Evolutionary conservation across 345 rosid species (phyloP), one percentile per base, ranked within the genome.

Genomic region (Rhodamnia rubescens): DNA sequence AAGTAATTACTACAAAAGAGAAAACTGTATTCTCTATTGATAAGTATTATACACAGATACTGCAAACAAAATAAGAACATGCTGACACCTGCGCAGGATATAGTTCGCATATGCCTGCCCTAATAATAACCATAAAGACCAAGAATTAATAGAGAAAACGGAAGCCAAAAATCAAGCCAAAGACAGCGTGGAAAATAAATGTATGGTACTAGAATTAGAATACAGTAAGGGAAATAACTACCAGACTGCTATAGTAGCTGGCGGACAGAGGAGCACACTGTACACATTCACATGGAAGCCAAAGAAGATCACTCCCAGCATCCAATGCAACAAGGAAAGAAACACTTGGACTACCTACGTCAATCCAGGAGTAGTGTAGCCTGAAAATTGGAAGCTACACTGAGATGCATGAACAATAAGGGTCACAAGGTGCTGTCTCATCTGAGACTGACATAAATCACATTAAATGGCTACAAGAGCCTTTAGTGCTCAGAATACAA

Each of bases 241-340:
- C 99, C 97, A 94, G 89, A 87, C 89, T 91, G 86, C 58, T 89
- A 83, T 96, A 94, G 90, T 90, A 85, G 87, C 91, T 87, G 81
- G 98, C 92, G 44, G 95, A 92, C 57, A 95, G 86, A 52, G 97
- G 93, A 83, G 97, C 97, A 47, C 99, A 96, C 86, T 92, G 96
- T 53, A 92, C 84, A 84, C 99, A 96, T 83, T 96, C 92, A 85
- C 99, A 96, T 29, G 99, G 98, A 88, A 96, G 88, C 98, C 99
- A 96, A 82, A 96, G 92, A 15, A 95, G 92, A 90, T 96, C 97
- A 84, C 99, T 94, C 53, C 98, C 98, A 1, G 91, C 87, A 85
- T 96, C 99, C 91, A 96, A 86, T 18, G 98, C 99, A 86, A 96
- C 97, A 53, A 96, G 95, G 90, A 94, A 96, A 51, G 98, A 92